Base-by-base conservation (phyloP, 257 asterid species). In the Sherardia arvensis region DNA sequence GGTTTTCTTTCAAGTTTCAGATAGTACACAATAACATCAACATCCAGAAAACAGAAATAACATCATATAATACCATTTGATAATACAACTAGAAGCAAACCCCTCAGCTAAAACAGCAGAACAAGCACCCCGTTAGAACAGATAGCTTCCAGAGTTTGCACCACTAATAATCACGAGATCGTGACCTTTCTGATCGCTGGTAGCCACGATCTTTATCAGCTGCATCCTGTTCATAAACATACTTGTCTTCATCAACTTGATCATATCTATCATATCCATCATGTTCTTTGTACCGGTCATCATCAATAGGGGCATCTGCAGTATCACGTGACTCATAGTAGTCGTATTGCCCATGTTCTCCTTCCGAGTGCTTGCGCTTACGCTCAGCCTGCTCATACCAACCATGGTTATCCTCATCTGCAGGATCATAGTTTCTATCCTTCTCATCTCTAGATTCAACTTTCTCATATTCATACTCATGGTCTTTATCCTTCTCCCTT, bases 241-340 rank as follows among this genome's bases (percentile, higher is more conserved):
- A 84, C 53, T 67, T 80, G 45, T 84, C 96, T 49, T 83, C 96
- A 8, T 86, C 95, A 96, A 83, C 81, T 66, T 77, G 87, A 68
- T 86, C 87, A 68, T 90, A 84, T 22, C 82, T 79, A 67, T 82
- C 97, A 29, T 74, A 84, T 53, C 77, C 82, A 56, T 77, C 83
- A 40, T 84, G 53, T 53, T 81, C 87, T 69, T 83, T 76, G 33
- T 84, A 80, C 45, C 90, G 84, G 48, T 81, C 93, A 66, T 84
- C 78, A 32, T 76, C 85, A 38, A 73, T 84, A 30, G 69, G 81
- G 43, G 74, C 85, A 14, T 79, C 95, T 9, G 66, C 71, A 53
- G 69, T 71, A 51, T 78, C 87, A 69, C 76, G 73, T 18, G 72
- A 73, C 6, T 77, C 87, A 80, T 85, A 82, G 75, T 82, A 82